These are phyloP conservation scores for Aspergillus haitiensis DNA, from an alignment of 495 filamentous ascomycete genomes.

Conservation along the genomic window DNA sequence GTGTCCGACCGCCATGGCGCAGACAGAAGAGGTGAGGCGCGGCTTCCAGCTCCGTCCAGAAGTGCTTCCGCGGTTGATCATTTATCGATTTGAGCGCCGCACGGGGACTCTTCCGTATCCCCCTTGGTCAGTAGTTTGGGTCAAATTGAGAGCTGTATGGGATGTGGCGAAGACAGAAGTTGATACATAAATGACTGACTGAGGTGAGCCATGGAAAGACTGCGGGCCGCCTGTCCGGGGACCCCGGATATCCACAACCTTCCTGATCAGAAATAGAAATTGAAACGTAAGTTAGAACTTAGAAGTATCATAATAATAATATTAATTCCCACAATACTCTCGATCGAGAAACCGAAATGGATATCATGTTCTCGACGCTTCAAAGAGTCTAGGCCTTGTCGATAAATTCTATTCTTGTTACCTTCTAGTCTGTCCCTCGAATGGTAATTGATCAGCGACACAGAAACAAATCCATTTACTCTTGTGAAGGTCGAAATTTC, in stretches of 20 bases:
- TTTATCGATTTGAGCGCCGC: constrained; percentile 4
- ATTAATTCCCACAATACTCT: no score
- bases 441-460: neutral
- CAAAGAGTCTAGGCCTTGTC: neutral
- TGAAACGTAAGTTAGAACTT: no score
- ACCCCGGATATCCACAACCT: constrained; percentile 2
- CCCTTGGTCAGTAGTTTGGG: neutral
- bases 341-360: neutral
- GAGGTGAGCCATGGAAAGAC: neutral
- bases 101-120: neutral
- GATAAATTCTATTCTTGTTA: neutral
- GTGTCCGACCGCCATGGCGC: neutral
- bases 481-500: neutral
- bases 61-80: constrained; percentile 10
- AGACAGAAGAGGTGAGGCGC: neutral
- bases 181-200: neutral
- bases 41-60: neutral
- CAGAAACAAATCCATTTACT: neutral
- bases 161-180: neutral
- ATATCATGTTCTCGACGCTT: neutral
- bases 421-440: neutral
- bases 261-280: neutral
- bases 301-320: no score
- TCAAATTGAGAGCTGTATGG: neutral
- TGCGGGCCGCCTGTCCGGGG: neutral